Evolutionary conservation across 192 early-diverging fungal species (phyloP).

Genomic region (Lobosporangium transversale): DNA sequence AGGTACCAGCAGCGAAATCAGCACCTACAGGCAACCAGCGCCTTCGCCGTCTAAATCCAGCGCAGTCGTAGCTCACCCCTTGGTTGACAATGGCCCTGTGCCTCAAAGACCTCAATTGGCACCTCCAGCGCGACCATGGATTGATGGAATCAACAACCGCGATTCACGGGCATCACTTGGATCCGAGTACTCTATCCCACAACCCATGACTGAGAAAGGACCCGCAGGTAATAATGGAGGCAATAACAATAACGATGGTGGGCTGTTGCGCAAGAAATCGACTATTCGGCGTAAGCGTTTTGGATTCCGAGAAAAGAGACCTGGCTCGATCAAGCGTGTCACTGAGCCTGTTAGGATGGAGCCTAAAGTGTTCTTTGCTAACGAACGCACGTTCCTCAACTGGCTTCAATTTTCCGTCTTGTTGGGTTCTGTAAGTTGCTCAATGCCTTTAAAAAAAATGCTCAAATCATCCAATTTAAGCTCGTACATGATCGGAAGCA

Average conservation of each 20-base stretch:
- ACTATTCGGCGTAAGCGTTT: conserved; percentile 37
- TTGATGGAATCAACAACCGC: conserved; percentile 29
- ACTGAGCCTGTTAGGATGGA: conserved; percentile 73
- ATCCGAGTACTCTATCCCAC: not conserved
- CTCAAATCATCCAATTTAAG: too few species aligned
- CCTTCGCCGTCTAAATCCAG: conserved; percentile 14
- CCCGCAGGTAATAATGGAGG: conserved; percentile 6
- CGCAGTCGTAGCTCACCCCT: conserved; percentile 24
- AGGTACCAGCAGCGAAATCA: conserved; percentile 3
- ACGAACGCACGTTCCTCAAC: conserved; percentile 85
- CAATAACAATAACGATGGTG: conserved; percentile 3
- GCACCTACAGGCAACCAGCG: conserved; percentile 22
- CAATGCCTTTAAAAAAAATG: too few species aligned
- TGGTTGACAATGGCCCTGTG: conserved; percentile 18
- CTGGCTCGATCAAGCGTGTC: conserved; percentile 40
- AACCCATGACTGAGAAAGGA: conserved; percentile 13
- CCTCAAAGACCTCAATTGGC: conserved; percentile 17
- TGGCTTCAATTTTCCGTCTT: conserved; percentile 84
- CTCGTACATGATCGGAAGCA: too few species aligned
- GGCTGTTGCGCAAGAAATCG: conserved; percentile 42
- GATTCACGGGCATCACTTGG: conserved; percentile 17
- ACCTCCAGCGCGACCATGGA: conserved; percentile 30
- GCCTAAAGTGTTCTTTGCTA: conserved; percentile 89
- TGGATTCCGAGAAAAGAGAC: conserved; percentile 28
- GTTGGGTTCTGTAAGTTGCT: conserved; percentile 56